Base-by-base conservation (phyloP, 805 yeast species). In the Candida tibetensis region DNA sequence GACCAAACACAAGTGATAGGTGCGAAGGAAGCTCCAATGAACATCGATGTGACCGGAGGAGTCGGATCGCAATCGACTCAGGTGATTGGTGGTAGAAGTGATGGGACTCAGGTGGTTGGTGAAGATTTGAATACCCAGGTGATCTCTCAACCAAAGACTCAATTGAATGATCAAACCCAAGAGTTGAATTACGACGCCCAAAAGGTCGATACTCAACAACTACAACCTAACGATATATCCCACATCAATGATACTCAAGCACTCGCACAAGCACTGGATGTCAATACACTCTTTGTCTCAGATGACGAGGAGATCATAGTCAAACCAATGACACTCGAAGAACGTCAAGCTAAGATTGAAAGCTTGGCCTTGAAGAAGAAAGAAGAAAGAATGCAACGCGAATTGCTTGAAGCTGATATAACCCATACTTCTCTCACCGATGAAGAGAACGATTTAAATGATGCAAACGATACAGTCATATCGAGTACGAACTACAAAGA, bases 401-500 rank as follows among this genome's bases (percentile, higher is more conserved):
- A 47, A 26, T 48, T 45, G 28, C 49, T 65, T 17, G 60, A 60
- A 34, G 58, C 58, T 2, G 72, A 69, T 28, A 50, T 68, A 17
- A 41, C 64, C 0, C 55, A 48, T 27, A 48, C 53, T 2, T 47
- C 72, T 1, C 48, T 67, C 17, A 62, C 71, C 2, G 72, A 67
- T 35, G 73, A 67, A 41, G 73, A 69, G 38, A 47, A 61, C 15
- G 73, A 66, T 28, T 47, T 63, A 30, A 42, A 54, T 19, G 57
- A 55, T 4, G 51, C 42, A 14, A 50, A 53, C 27, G 56, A 52
- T 17, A 42, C 49, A 1, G 57, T 53, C 28, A 55, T 58, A 6
- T 46, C 58, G 3, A 37, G 45, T 8, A 29, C 28, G 6, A 37
- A 19, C 36, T 34, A 23, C 37, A 46, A 31, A 28, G 48, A 39